Conservation (phyloP, 2,329 filamentous ascomycete species). For the Malbranchea zuffiana region DNA sequence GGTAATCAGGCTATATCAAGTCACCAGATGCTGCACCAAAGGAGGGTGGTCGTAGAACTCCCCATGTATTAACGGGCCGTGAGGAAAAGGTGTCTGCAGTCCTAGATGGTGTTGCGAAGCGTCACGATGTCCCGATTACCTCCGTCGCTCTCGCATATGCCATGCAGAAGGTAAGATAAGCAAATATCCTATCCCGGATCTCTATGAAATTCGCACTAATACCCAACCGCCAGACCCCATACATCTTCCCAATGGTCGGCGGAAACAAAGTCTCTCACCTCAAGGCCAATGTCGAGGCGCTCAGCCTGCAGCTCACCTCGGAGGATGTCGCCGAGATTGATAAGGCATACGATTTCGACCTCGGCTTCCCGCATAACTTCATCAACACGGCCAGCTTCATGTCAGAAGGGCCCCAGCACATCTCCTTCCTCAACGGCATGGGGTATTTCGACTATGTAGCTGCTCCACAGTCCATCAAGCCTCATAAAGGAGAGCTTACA, state of each 20-base stretch:
- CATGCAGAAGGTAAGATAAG: slow-evolving; percentile 34
- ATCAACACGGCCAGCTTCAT: slow-evolving; percentile 18
- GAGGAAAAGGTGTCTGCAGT: slow-evolving; percentile 45
- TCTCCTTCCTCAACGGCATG: background rate
- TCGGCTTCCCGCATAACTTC: slow-evolving; percentile 45
- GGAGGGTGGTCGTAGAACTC: slow-evolving; percentile 30
- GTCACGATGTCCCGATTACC: slow-evolving; percentile 15
- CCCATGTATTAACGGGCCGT: slow-evolving; percentile 29
- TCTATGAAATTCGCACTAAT: too few relatives aligned
- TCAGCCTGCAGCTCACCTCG: slow-evolving; percentile 40
- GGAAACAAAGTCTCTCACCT: slow-evolving; percentile 44
- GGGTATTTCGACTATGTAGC: background rate
- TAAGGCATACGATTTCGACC: slow-evolving; percentile 41
- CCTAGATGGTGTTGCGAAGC: slow-evolving; percentile 48
- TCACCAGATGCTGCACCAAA: slow-evolving; percentile 27
- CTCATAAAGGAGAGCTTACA: background rate
- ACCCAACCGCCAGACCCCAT: slow-evolving; percentile 21
- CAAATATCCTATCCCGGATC: background rate
- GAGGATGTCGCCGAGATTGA: slow-evolving; percentile 48
- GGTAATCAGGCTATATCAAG: slow-evolving; percentile 39
- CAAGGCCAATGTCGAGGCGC: slow-evolving; percentile 45
- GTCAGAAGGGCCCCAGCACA: background rate
- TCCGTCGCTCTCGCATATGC: slow-evolving; percentile 41
- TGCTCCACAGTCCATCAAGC: background rate
- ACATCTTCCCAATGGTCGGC: slow-evolving; percentile 46